Evolutionary conservation across 768 basidiomycete genomes (phyloP).

Genomic region (Leccinum sublutescens): DNA sequence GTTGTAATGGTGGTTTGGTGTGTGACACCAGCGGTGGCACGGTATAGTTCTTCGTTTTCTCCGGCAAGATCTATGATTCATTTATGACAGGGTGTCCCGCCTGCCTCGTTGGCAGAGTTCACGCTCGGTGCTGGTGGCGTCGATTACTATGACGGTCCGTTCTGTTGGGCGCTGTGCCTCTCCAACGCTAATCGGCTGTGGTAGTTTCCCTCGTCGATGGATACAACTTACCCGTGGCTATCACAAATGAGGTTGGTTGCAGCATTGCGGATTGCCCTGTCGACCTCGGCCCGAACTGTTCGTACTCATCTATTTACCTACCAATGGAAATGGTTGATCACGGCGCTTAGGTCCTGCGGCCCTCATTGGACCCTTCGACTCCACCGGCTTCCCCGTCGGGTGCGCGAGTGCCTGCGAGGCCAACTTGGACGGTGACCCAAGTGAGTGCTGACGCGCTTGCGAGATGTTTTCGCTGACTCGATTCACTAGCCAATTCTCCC

Average conservation of each 20-base stretch:
- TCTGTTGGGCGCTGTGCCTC: neutral
- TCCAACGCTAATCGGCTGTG: neutral
- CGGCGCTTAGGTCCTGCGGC: conserved; percentile 42
- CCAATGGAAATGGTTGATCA: neutral
- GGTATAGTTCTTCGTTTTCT: conserved; percentile 20
- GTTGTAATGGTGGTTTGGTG: conserved; percentile 66
- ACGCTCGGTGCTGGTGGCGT: conserved; percentile 46
- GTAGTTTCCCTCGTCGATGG: conserved; percentile 67
- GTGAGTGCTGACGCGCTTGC: conserved; percentile 18
- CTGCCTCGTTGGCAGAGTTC: conserved; percentile 68
- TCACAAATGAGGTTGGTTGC: conserved; percentile 57
- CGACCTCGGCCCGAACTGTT: conserved; percentile 60
- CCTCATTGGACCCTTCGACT: conserved; percentile 53
- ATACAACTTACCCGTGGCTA: conserved; percentile 58
- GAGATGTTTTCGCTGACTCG: neutral
- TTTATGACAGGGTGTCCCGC: conserved; percentile 55
- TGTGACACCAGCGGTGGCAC: conserved; percentile 50
- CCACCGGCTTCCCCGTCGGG: conserved; percentile 52
- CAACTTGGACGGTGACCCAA: conserved; percentile 32
- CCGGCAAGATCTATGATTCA: neutral
- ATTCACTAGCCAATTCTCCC: conserved; percentile 46
- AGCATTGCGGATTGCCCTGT: conserved; percentile 57
- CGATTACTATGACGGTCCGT: conserved; percentile 63
- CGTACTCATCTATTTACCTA: neutral
- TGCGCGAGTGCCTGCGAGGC: conserved; percentile 59